phyloP scores from a whole-genome alignment of 169 alveolate species.

The Plasmodium falciparum region DNA sequence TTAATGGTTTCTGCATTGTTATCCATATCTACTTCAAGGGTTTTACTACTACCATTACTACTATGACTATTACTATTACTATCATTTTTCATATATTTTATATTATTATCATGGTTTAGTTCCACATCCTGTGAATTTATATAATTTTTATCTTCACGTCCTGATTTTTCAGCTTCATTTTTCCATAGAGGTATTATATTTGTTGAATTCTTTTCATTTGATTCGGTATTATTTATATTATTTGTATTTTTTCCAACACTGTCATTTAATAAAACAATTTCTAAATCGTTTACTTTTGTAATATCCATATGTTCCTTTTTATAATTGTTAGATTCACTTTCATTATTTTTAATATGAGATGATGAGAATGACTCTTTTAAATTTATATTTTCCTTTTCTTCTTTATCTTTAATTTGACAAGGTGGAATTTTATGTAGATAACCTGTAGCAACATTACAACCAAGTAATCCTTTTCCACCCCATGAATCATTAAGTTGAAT shows the following conservation, averaged over 20 bases:
- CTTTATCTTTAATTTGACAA: neutral
- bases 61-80: neutral
- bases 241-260: neutral
- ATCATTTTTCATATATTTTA: neutral
- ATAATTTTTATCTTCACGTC: too few species aligned
- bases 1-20: neutral
- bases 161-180: too few species aligned
- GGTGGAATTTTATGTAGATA: conserved; percentile 79
- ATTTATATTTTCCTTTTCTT: neutral
- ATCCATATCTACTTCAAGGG: neutral
- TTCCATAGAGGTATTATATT: too few species aligned
- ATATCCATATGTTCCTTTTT: neutral
- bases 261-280: neutral
- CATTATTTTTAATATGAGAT: neutral
- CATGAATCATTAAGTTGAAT: conserved; percentile 75
- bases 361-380: neutral
- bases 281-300: neutral
- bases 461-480: conserved; percentile 84
- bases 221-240: neutral
- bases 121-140: too few species aligned
- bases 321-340: neutral
- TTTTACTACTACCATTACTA: neutral
- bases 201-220: neutral
- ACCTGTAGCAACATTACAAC: conserved; percentile 81
- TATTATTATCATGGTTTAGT: neutral